Conservation (phyloP, 2,329 filamentous ascomycete genomes). For the Pseudogymnoascus sp. region DNA sequence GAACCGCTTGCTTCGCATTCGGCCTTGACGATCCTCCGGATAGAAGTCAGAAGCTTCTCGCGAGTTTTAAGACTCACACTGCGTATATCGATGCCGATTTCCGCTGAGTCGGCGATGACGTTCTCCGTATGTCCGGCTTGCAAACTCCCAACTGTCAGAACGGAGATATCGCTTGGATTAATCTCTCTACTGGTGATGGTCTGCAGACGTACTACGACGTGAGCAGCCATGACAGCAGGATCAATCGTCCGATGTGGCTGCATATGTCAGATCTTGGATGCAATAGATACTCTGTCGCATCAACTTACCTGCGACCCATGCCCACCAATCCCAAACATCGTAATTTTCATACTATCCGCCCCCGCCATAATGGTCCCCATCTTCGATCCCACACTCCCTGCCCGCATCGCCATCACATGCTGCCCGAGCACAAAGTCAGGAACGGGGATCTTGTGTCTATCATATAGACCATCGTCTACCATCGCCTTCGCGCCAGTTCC, state of each 20-base stretch:
- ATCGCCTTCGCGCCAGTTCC: too few relatives aligned
- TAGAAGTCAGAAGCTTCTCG: conserved; percentile 28
- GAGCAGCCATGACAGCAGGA: conserved; percentile 36
- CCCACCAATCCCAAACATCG: conserved; percentile 34
- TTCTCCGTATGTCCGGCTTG: conserved; percentile 36
- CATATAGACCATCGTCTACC: too few relatives aligned
- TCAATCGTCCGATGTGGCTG: conserved; percentile 37
- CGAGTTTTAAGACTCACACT: conserved; percentile 28
- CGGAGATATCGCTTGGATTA: conserved; percentile 31
- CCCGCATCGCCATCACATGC: conserved; percentile 39
- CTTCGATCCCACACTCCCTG: conserved; percentile 29
- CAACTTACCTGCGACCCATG: conserved; percentile 28
- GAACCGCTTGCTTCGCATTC: conserved; percentile 42
- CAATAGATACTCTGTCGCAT: too few relatives aligned
- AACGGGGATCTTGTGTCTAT: conserved; percentile 10
- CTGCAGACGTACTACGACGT: conserved; percentile 34
- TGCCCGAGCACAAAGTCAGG: conserved; percentile 48
- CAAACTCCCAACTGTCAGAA: conserved; percentile 37
- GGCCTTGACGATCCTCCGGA: conserved; percentile 39
- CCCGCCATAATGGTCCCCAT: conserved; percentile 29
- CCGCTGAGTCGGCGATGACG: conserved; percentile 35
- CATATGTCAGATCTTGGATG: too few relatives aligned
- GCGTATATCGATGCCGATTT: conserved; percentile 35
- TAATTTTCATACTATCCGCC: conserved; percentile 30
- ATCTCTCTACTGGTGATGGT: conserved; percentile 33